A percentile compares a stretch with the other conserved stretches of the same genome.
Evolutionary conservation across 164 flowering plant species (phyloP).

Genomic region (Dillenia turbinata): DNA sequence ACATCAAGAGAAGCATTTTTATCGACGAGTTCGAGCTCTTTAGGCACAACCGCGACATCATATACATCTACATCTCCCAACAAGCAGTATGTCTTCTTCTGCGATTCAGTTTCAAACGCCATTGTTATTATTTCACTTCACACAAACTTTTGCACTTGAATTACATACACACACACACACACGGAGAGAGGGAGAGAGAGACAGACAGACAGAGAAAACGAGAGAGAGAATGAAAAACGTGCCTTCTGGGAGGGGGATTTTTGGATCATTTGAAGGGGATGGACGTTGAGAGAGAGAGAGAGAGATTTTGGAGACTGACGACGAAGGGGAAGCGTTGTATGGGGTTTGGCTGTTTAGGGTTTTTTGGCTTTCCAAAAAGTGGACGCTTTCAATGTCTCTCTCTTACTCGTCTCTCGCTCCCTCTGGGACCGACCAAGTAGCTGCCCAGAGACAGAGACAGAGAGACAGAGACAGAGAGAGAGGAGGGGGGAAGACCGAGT

Average conservation of each 20-base stretch:
- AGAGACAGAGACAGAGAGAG: too few relatives aligned
- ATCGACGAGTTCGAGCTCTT: constrained; percentile 32
- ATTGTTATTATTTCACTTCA: background rate
- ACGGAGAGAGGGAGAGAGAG: background rate
- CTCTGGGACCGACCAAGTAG: too few relatives aligned
- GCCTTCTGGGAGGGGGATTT: constrained; percentile 18
- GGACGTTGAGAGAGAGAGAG: background rate
- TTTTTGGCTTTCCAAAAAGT: too few relatives aligned
- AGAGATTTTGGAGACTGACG: background rate
- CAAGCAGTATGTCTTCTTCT: constrained; percentile 39
- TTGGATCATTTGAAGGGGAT: constrained; percentile 11
- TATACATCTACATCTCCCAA: constrained; percentile 54
- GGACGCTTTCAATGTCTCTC: too few relatives aligned
- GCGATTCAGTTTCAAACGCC: constrained; percentile 45
- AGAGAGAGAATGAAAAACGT: background rate
- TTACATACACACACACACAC: background rate
- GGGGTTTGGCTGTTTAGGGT: too few relatives aligned
- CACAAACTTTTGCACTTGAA: too few relatives aligned
- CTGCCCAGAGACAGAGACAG: too few relatives aligned
- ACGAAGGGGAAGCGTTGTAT: too few relatives aligned
- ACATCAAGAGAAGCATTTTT: constrained; percentile 21
- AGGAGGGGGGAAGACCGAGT: too few relatives aligned
- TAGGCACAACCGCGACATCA: constrained; percentile 39
- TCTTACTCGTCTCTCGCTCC: too few relatives aligned
- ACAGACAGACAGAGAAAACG: background rate